These are phyloP conservation scores for Penicillium ucsense DNA, from an alignment of 495 filamentous ascomycete species.

Conservation along the genomic window DNA sequence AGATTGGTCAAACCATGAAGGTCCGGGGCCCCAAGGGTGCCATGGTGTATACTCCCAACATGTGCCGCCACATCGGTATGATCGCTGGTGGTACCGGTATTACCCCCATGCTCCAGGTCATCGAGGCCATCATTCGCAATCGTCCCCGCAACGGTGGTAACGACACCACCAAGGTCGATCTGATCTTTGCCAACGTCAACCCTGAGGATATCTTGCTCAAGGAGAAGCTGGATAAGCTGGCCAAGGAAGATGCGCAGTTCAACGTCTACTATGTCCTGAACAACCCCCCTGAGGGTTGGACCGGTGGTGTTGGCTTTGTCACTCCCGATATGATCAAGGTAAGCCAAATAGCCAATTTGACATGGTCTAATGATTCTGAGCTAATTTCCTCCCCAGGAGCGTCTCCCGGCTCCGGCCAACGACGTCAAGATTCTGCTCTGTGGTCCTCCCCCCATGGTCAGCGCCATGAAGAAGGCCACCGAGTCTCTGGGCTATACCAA, in stretches of 20 bases:
- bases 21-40: constrained; percentile 91
- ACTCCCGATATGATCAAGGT: constrained; percentile 95
- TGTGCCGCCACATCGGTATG: constrained; percentile 93
- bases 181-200: constrained; percentile 96
- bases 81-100: constrained; percentile 96
- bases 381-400: constrained; percentile 42
- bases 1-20: constrained; percentile 78
- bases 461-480: constrained; percentile 92
- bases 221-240: constrained; percentile 78
- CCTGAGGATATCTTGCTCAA: constrained; percentile 83
- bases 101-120: constrained; percentile 94
- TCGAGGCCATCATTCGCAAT: constrained; percentile 80
- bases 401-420: constrained; percentile 67
- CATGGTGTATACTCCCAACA: constrained; percentile 91
- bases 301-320: constrained; percentile 84
- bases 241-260: constrained; percentile 66
- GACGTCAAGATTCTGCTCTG: constrained; percentile 97
- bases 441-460: constrained; percentile 93
- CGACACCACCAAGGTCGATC: constrained; percentile 79
- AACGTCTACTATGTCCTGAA: constrained; percentile 90
- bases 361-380: background rate
- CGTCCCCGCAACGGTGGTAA: constrained; percentile 55
- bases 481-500: constrained; percentile 84
- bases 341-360: constrained; percentile 14
- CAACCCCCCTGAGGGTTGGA: constrained; percentile 87